phyloP scores from a whole-genome alignment of 2,329 filamentous ascomycete species.

The Colletotrichum trifolii region DNA sequence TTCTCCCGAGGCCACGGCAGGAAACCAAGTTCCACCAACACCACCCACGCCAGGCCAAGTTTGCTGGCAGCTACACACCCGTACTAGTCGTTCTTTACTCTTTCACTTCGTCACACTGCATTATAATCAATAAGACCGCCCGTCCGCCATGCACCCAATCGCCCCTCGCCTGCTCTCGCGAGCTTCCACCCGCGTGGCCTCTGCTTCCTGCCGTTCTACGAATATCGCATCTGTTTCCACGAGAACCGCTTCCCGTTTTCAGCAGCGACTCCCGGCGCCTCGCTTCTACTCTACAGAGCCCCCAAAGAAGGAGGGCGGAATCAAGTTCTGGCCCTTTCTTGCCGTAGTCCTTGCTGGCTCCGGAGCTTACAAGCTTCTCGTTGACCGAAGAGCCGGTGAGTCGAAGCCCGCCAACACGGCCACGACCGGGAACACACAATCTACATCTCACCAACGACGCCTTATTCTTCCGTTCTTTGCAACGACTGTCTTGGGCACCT shows the following conservation, averaged over 20 bases:
- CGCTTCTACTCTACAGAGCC: slow-evolving; percentile 57
- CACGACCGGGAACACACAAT: not conserved
- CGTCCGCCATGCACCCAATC: slow-evolving; percentile 15
- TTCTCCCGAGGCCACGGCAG: too few species aligned
- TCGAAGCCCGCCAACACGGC: slow-evolving; percentile 1
- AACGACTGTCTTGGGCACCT: not conserved
- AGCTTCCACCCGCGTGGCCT: slow-evolving; percentile 14
- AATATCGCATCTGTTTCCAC: slow-evolving; percentile 11
- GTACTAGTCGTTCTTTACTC: not conserved
- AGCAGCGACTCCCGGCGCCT: slow-evolving; percentile 34
- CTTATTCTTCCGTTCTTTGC: not conserved
- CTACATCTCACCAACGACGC: not conserved
- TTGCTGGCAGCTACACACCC: too few species aligned
- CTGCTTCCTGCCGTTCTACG: slow-evolving; percentile 6
- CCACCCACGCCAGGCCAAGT: too few species aligned
- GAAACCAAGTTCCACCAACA: too few species aligned
- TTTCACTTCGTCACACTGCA: too few species aligned
- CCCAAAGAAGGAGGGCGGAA: slow-evolving; percentile 45
- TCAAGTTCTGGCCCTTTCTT: slow-evolving; percentile 71
- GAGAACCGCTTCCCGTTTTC: slow-evolving; percentile 6
- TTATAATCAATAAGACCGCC: not conserved
- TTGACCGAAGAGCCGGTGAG: slow-evolving; percentile 62
- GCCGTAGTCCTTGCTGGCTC: slow-evolving; percentile 59
- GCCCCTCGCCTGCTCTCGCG: slow-evolving; percentile 23
- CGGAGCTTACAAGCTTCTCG: slow-evolving; percentile 61